Conservation (phyloP, 2,329 filamentous ascomycete species). For the Tolypocladium guangdongense region DNA sequence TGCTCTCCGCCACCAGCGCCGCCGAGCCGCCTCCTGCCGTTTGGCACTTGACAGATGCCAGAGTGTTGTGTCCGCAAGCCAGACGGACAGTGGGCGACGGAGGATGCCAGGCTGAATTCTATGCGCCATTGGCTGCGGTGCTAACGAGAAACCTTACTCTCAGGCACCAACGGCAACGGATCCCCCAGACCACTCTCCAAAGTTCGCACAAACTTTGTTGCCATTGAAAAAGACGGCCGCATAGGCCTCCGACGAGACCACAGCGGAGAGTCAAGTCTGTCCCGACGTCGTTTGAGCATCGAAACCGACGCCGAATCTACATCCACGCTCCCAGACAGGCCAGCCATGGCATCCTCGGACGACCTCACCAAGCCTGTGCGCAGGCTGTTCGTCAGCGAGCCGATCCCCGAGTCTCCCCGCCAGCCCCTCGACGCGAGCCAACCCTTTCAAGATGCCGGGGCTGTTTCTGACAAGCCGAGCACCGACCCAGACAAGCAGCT, state of each 20-base stretch:
- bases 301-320: constrained; percentile 20
- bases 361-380: constrained; percentile 8
- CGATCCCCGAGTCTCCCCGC: constrained; percentile 31
- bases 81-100: not conserved
- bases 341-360: constrained; percentile 16
- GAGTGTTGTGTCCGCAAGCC: not conserved
- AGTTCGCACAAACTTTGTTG: constrained; percentile 64
- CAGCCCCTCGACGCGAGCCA: constrained; percentile 8
- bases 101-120: not conserved
- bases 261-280: constrained; percentile 27
- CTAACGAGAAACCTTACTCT: constrained; percentile 11
- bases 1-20: not conserved
- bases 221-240: constrained; percentile 55
- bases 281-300: constrained; percentile 24
- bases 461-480: constrained; percentile 22
- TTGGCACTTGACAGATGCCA: not conserved
- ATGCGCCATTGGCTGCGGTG: constrained; percentile 9
- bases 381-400: constrained; percentile 21
- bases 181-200: constrained; percentile 60
- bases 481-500: constrained; percentile 28
- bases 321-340: constrained; percentile 26
- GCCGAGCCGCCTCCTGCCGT: not conserved
- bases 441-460: constrained; percentile 6
- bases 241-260: constrained; percentile 37
- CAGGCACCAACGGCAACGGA: constrained; percentile 26